phyloP scores from a whole-genome alignment of 1,139 yeast genomes.

The Sugiyamaella japonica region DNA sequence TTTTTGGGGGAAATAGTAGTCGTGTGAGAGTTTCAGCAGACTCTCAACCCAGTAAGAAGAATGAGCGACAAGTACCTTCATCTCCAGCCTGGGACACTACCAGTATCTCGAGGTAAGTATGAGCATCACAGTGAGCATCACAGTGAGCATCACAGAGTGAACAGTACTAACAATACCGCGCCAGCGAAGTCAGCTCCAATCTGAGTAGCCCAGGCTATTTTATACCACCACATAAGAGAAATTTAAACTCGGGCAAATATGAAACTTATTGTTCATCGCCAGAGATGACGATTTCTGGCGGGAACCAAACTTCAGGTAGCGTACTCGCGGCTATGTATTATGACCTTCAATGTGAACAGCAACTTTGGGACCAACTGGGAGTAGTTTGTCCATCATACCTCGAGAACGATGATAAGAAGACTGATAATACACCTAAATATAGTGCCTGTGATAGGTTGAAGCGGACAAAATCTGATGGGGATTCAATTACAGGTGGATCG shows the following conservation, averaged over 20 bases:
- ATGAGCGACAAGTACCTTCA: background rate
- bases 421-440: background rate
- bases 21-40: background rate
- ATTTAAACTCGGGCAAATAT: conserved; percentile 1
- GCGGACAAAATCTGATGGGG: background rate
- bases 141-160: background rate
- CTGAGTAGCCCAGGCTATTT: conserved; percentile 8
- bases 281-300: background rate
- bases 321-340: conserved; percentile 10
- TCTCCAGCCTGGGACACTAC: conserved; percentile 3
- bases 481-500: background rate
- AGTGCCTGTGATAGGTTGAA: background rate
- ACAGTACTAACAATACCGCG: background rate
- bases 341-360: conserved; percentile 6
- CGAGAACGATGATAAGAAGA: background rate
- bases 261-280: conserved; percentile 2
- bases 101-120: conserved; percentile 7
- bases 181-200: conserved; percentile 5
- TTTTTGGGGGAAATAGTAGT: background rate
- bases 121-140: too few relatives aligned
- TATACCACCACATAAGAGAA: conserved; percentile 9
- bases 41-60: background rate
- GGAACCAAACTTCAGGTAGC: conserved; percentile 9
- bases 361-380: conserved; percentile 1
- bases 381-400: conserved; percentile 1